A percentile compares a stretch with the other conserved stretches of the same genome.
Evolutionary conservation across 2,329 filamentous ascomycete species (phyloP).

Genomic region (Aspergillus sp.): DNA sequence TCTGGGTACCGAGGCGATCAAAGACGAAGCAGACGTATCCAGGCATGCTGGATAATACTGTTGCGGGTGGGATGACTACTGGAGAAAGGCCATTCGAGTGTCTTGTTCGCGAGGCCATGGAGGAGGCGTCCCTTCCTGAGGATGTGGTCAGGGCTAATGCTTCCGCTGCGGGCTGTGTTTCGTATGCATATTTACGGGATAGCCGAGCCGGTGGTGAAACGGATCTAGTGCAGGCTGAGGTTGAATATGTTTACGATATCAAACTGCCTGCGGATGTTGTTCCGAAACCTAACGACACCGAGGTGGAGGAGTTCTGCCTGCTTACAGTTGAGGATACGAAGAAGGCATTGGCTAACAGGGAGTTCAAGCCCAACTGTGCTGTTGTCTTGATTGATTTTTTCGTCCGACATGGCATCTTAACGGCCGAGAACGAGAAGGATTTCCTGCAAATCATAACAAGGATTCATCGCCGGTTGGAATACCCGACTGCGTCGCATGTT

Average conservation of each 20-base stretch:
- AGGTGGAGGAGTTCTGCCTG: conserved; percentile 82
- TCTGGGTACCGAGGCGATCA: conserved; percentile 83
- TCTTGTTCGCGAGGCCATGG: conserved; percentile 78
- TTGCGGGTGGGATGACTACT: conserved; percentile 80
- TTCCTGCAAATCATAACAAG: conserved; percentile 73
- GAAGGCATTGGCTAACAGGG: conserved; percentile 65
- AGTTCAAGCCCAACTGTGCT: conserved; percentile 93
- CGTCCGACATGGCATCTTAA: conserved; percentile 78
- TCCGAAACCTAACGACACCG: conserved; percentile 78
- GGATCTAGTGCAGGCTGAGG: conserved; percentile 83
- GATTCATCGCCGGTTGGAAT: conserved; percentile 76
- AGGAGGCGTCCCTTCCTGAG: conserved; percentile 81
- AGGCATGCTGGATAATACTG: conserved; percentile 92
- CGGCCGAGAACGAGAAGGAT: conserved; percentile 72
- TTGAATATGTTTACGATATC: conserved; percentile 88
- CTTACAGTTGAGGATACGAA: conserved; percentile 75
- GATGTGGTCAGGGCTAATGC: conserved; percentile 63
- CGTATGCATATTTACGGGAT: conserved; percentile 82
- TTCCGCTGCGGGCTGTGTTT: conserved; percentile 67
- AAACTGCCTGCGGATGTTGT: conserved; percentile 68
- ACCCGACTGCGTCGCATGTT: conserved; percentile 61
- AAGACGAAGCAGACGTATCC: conserved; percentile 81
- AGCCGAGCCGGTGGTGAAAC: conserved; percentile 74
- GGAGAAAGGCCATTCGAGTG: conserved; percentile 79
- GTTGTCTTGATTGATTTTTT: conserved; percentile 87